These are phyloP conservation scores for Penicillium sp. DNA, from an alignment of 2,329 filamentous ascomycete genomes.

Conservation along the genomic window DNA sequence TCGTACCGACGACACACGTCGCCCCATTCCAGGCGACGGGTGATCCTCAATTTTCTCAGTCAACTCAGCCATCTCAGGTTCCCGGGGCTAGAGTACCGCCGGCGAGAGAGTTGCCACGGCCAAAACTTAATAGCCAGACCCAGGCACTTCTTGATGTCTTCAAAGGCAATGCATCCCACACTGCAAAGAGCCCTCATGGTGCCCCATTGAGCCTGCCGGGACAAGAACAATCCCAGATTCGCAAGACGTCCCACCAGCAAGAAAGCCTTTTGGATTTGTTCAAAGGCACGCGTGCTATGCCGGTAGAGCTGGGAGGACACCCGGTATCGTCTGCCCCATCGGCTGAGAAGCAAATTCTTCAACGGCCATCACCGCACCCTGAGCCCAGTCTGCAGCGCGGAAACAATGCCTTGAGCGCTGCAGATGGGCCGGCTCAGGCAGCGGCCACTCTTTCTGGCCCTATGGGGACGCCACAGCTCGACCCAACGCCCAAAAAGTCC, in stretches of 20 bases:
- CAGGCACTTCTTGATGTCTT: conserved; percentile 57
- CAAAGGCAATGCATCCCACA: conserved; percentile 38
- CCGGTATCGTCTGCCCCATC: conserved; percentile 32
- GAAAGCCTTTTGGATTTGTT: conserved; percentile 36
- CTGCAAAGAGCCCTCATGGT: conserved; percentile 22
- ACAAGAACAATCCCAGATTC: conserved; percentile 10
- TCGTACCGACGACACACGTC: conserved; percentile 23
- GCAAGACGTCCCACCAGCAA: conserved; percentile 36
- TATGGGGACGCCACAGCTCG: conserved; percentile 39
- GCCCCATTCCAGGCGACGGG: conserved; percentile 48
- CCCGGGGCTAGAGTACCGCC: conserved; percentile 50
- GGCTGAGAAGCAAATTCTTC: conserved; percentile 31
- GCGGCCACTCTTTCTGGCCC: conserved; percentile 42
- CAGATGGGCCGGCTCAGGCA: conserved; percentile 21
- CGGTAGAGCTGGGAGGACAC: conserved; percentile 44
- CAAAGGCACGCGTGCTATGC: conserved; percentile 23
- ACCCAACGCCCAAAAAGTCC: conserved; percentile 27
- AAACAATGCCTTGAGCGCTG: conserved; percentile 14
- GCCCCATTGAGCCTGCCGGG: conserved; percentile 15
- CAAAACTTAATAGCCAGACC: conserved; percentile 55
- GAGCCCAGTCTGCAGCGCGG: conserved; percentile 11
- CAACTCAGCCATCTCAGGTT: conserved; percentile 30
- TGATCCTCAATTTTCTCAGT: conserved; percentile 43
- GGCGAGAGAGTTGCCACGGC: conserved; percentile 55
- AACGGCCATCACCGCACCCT: conserved; percentile 23